Base-by-base conservation (phyloP, 257 asterid species). In the Anisodus tanguticus region DNA sequence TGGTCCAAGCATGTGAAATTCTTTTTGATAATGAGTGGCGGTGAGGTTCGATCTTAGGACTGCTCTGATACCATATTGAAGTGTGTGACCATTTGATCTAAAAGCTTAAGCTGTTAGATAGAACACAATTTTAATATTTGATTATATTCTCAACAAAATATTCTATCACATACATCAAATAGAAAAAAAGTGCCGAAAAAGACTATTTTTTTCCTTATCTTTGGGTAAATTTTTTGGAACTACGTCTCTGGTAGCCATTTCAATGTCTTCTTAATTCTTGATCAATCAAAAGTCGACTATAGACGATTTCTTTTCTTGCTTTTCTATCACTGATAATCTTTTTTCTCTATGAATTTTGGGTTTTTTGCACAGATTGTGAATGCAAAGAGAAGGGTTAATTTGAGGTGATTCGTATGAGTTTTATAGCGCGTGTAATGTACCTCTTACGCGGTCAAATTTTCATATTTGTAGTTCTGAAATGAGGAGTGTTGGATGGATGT, bases 171-270 rank as follows among this genome's bases (percentile, higher is more conserved):
- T 39, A 5, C 59, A 54, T 54, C 59, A 57, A 54, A 57, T 15
- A 57, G 13, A 60, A 60, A 2, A 62, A 68, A 43, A 16, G 79
- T 37, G n/a, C 3, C 3, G 1, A 71, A 71, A 71, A 71, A 71
- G 80, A 45, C 11, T 2, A 47, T n/a, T 8, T 72, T 72, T 72
- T 72, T 6, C 17, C 10, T 72, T 41, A 72, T 59, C 80, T 72
- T 45, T 71, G 58, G 80, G 80, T 71, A 72, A 72, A 71, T 0
- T 19, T 47, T 47, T 72, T 72, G 59, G 39, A 72, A 45, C 59
- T 72, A 35, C 39, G 41, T 72, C 80, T 45, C 80, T 19, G 39
- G 19, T 72, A 72, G 59, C 80, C 80, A 72, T 72, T 72, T 72
- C n/a, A 60, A n/a, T 8, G 12, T 59, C 67, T n/a, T 60, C 11